Evolutionary conservation across 257 asterid genomes (phyloP), one percentile per base, ranked within the genome.

Genomic region (Lantana camara): DNA sequence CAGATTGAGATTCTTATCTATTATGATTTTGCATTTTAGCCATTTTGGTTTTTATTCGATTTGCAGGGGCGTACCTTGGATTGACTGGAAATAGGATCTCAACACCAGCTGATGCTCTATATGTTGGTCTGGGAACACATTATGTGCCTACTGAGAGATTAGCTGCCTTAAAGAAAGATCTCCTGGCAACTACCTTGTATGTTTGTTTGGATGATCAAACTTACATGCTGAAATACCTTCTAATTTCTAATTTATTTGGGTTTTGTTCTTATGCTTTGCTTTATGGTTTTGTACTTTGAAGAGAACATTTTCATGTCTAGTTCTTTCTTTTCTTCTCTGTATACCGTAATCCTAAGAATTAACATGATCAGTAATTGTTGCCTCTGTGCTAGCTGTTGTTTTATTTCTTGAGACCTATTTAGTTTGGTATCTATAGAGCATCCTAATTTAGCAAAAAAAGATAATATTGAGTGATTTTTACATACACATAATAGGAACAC

Each of bases 31-130:
- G 37, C 60, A 63, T 47, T 30, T 67, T 51, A 30, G 8, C 17
- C 17, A 17, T 44, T 66, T 11, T 10, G 34, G 23, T 53, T 75
- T 44, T 55, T 23, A 34, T 47, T 48, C 44, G 17, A 13, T 40
- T 70, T 83, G 67, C 87, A 93, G 99, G 99, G 80, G 82, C 89
- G 57, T 93, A 89, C 77, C 97, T 93, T 73, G 99, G 95, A 72
- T 77, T 93, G 79, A 93, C 99, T 45, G 99, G 99, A 55, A 80
- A 75, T 78, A 84, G 96, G 72, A 60, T 93, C 68, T 85, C 97
- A 52, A 85, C 92, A 0, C 97, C 99, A 71, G 90, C 97, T 61
- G 99, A 93, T 85, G 99, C 99, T 75, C 79, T 93, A 16, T 93
- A 82, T 74, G 83, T 83, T 65, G 99, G 99, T 58, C 82, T 93